Evolutionary conservation across 2,329 filamentous ascomycete genomes (phyloP), one percentile per base, ranked within the genome.

Genomic region (Taxawa tesnikishii): DNA sequence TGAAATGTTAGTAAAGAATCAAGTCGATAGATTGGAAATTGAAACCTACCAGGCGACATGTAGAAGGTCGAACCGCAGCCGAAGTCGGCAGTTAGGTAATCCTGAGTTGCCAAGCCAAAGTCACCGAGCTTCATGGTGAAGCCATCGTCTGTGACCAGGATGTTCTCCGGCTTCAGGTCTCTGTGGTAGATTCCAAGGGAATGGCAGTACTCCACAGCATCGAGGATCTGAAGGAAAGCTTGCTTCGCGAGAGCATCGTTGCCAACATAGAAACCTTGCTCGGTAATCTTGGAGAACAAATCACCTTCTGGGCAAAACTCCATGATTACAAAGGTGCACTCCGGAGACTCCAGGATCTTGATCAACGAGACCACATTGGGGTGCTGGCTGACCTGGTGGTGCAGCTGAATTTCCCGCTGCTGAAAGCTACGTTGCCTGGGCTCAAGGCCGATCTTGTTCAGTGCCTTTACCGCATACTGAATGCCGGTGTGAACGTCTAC

Each of bases 1-100:
- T 43, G 32, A 40, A 19, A 26, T 16, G 23, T 31, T 33, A 39
- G 34, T 8, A n/a, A 23, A 8, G 28, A 33, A 41, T 32, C 36
- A 38, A 16, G 27, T 27, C 15, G 19, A 36, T 37, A 50, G 18
- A 34, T 11, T 25, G 29, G 18, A 29, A 8, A 36, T 39, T 11
- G 11, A n/a, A n/a, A n/a, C 43, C 15, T 80, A 94, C 88, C 88
- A 73, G 90, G 90, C 53, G 85, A 94, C 90, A 96, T 98, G 65
- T 98, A 98, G 52, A 96, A 96, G 10, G 88, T 96, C 18, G 90
- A 96, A 42, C 90, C 90, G 56, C 90, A 98, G 50, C 90, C 90
- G 59, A 94, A 94, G 57, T 98, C 90, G 47, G 85, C 81, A 42
- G 88, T 94, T 45, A 79, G 68, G 43, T 75, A 70, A 43, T 88